phyloP scores from a whole-genome alignment of 2,329 filamentous ascomycete genomes.

The Apiospora sp. region DNA sequence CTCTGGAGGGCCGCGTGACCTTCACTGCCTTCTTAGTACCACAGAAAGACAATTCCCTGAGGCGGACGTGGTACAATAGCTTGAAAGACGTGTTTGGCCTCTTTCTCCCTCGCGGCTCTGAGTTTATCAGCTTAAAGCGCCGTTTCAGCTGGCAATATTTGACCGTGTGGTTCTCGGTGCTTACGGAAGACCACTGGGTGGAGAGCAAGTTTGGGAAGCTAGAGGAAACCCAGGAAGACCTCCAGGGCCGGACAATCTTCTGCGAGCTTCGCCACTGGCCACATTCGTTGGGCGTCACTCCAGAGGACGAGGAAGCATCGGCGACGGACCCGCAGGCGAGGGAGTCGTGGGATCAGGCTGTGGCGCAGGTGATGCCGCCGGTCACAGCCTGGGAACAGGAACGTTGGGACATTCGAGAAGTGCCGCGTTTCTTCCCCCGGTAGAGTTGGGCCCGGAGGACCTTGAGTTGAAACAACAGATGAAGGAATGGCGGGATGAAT shows the following conservation, averaged over 20 bases:
- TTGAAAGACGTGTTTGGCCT: conserved; percentile 8
- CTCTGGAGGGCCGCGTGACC: conserved; percentile 28
- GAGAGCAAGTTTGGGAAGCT: conserved; percentile 25
- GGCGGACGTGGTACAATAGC: background rate
- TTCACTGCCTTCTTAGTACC: conserved; percentile 28
- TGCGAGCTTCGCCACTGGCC: conserved; percentile 31
- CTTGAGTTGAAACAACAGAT: background rate
- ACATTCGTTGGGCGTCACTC: conserved; percentile 10
- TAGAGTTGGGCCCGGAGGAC: conserved; percentile 4
- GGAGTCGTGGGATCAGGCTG: conserved; percentile 29
- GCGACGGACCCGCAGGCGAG: conserved; percentile 30
- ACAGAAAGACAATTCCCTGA: conserved; percentile 21
- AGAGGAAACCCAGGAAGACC: conserved; percentile 10
- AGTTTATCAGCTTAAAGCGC: background rate
- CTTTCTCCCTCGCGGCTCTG: conserved; percentile 3
- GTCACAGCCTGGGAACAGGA: conserved; percentile 34
- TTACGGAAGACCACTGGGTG: conserved; percentile 28
- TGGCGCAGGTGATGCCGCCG: conserved; percentile 33
- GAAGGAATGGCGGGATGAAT: background rate
- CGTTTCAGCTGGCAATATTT: conserved; percentile 9
- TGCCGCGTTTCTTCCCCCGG: conserved; percentile 5
- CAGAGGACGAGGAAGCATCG: conserved; percentile 29
- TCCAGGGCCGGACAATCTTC: conserved; percentile 26
- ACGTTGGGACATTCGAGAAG: conserved; percentile 32
- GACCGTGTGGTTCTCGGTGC: conserved; percentile 25